Evolutionary conservation across 1,284 basidiomycete genomes (phyloP).

Genomic region (Ceratobasidium theobromae): DNA sequence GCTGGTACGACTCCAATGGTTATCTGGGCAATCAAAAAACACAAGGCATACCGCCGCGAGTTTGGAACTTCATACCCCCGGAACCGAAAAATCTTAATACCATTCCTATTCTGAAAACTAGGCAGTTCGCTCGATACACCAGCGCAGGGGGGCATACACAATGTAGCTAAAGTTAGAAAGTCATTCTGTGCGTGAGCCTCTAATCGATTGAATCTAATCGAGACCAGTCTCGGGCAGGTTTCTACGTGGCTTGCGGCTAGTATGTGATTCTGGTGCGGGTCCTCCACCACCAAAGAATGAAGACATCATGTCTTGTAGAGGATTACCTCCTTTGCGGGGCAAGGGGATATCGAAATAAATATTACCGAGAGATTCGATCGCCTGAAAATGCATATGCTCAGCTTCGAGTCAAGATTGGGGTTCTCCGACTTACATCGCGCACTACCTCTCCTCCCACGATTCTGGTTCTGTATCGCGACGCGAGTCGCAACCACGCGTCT

Average conservation of each 20-base stretch:
- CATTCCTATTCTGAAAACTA: slow-evolving; percentile 57
- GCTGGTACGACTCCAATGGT: slow-evolving; percentile 76
- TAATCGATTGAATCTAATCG: background rate
- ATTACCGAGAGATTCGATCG: slow-evolving; percentile 60
- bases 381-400: slow-evolving; percentile 41
- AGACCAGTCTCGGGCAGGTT: background rate
- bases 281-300: slow-evolving; percentile 79
- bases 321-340: slow-evolving; percentile 70
- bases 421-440: slow-evolving; percentile 59
- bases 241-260: slow-evolving; percentile 13
- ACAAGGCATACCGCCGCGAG: slow-evolving; percentile 87
- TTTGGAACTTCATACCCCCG: slow-evolving; percentile 85
- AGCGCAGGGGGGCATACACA: no score
- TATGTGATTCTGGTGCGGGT: slow-evolving; percentile 14
- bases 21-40: slow-evolving; percentile 91
- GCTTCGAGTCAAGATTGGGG: background rate
- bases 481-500: slow-evolving; percentile 77
- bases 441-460: slow-evolving; percentile 58
- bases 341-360: slow-evolving; percentile 78
- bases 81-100: slow-evolving; percentile 77
- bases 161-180: background rate
- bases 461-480: slow-evolving; percentile 22
- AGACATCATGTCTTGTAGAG: slow-evolving; percentile 80
- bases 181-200: background rate
- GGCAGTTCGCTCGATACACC: background rate